Base-by-base conservation (phyloP, 2,329 filamentous ascomycete species). In the Cytospora piceae region DNA sequence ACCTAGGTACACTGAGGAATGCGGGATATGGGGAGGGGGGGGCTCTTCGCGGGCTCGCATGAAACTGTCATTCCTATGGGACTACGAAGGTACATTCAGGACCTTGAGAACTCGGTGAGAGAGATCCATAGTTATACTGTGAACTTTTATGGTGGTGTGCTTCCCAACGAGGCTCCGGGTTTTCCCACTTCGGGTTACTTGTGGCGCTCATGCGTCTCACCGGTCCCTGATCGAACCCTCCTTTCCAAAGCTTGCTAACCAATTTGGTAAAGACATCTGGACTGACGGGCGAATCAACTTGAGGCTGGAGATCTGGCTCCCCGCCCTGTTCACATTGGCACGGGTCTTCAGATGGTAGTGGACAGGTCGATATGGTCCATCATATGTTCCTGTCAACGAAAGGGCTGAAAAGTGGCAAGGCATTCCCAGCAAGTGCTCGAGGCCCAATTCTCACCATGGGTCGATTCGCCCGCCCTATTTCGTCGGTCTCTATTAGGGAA, bases 351-450 rank as follows among this genome's bases (percentile, higher is more conserved):
- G 15, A 22, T 34, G 54, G 29, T 57, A 15, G 20, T 49, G 42
- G n/a, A n/a, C n/a, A 4, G 15, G n/a, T n/a, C n/a, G n/a, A n/a
- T n/a, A 20, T 49, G n/a, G 42, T 12, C 42, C 37, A 20, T 39
- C 37, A 39, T 3, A 49, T 22, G 20, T 22, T 4, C 46, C 24
- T 49, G 60, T 57, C 54, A 51, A 29, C 42, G 42, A 37, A 57
- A 55, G 5, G 61, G 61, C 61, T 63, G 61, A 63, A 31, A 57
- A 51, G 34, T 63, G 31, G 61, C 61, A 63, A 57, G 61, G 61
- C 24, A 46, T 37, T 42, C 61, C 53, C 56, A 51, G 39, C 61
- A 57, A 24, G 53, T 42, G 42, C 37, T 57, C 46, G 61, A 55
- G 61, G 61, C 61, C 61, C 53, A 63, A 58, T 57, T 27, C 60